Base-by-base conservation (phyloP, 257 asterid genomes). In the Prunella vulgaris region DNA sequence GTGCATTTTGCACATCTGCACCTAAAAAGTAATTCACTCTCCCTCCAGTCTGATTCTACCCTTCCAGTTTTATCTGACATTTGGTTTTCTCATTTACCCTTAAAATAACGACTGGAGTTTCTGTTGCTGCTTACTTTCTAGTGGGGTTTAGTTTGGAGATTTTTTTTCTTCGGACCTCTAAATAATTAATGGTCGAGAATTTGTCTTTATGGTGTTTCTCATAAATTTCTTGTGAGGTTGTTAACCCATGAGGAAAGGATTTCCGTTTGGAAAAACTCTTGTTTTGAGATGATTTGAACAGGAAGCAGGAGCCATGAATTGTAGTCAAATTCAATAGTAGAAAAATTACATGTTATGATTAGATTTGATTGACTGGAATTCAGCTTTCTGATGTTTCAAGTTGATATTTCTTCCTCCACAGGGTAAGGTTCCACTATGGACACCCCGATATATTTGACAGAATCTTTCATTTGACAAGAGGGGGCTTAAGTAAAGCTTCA, bases 401-500 rank as follows among this genome's bases (percentile, higher is more conserved):
- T 37, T 52, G 25, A 32, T 33, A 25, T 24, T 22, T 38, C 10
- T 60, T 61, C 14, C 7, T 20, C 49, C 49, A 17, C 76, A 72
- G 76, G 66, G 76, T 72, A 38, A 63, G 76, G 71, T 72, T 72
- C 66, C 76, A 72, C 76, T 72, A 72, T 14, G 76, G 76, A 42
- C 76, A 72, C 64, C 76, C 76, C 13, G 76, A 72, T 63, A 72
- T 72, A 25, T 72, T 72, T 38, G 76, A 72, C 49, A 72, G 76
- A 72, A 15, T 72, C 71, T 72, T 72, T 53, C 76, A 72, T 72
- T 72, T 72, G 60, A 72, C 76, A 35, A 52, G 76, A 72, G 76
- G 76, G 63, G 76, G 76, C 24, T 10, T 72, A 18, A 72, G 76
- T 61, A 72, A 72, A 72, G 76, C 76, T 72, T 72, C 71, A 3